Percentiles rank a stretch among this genome's conserved stretches.
phyloP scores from a whole-genome alignment of 176 grass and related monocot species.

The Aechmea fasciata region DNA sequence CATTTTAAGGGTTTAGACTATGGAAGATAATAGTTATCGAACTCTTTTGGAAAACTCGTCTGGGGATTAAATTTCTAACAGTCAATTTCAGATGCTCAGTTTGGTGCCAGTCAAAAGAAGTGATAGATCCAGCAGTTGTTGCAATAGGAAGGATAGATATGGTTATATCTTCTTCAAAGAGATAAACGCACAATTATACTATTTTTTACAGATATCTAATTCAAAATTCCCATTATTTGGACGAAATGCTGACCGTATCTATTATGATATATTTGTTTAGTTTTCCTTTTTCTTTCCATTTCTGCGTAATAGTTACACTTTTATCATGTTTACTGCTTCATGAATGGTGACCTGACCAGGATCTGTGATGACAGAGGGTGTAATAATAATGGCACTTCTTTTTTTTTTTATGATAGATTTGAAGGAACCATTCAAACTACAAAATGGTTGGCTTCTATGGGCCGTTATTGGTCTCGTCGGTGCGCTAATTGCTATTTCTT shows the following conservation, averaged over 20 bases:
- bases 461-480: slow-evolving; percentile 60
- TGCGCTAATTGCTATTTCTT: slow-evolving; percentile 62
- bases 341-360: not conserved
- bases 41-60: too few relatives aligned
- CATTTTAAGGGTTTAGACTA: too few relatives aligned
- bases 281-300: not conserved
- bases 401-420: slow-evolving; percentile 44
- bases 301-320: not conserved
- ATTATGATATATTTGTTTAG: not conserved
- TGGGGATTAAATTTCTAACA: too few relatives aligned
- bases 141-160: too few relatives aligned
- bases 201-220: too few relatives aligned
- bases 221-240: slow-evolving; percentile 6
- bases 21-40: too few relatives aligned
- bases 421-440: slow-evolving; percentile 72
- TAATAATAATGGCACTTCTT: slow-evolving; percentile 8
- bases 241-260: not conserved
- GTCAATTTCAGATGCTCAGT: too few relatives aligned
- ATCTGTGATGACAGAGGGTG: slow-evolving; percentile 9
- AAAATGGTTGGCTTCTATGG: slow-evolving; percentile 90
- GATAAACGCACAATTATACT: too few relatives aligned
- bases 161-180: too few relatives aligned
- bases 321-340: slow-evolving; percentile 12
- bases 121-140: too few relatives aligned
- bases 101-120: too few relatives aligned